phyloP scores from a whole-genome alignment of 805 yeast genomes.

The Starmerella apis region DNA sequence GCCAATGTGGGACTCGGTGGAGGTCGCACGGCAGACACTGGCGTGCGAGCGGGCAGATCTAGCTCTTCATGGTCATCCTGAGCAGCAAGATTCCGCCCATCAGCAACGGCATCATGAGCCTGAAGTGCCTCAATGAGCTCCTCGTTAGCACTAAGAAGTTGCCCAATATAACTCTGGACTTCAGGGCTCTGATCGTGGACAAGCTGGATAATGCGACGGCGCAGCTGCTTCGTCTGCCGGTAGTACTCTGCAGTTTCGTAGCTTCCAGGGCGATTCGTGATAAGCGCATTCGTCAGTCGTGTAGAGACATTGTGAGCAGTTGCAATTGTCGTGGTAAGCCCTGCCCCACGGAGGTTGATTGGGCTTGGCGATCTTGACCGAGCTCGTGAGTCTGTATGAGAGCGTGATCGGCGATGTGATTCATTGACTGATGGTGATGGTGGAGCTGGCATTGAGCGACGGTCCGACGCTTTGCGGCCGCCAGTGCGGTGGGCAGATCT shows the following conservation, averaged over 20 bases:
- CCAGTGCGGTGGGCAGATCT: neutral
- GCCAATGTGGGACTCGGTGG: slow-evolving; percentile 22
- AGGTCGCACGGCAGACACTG: slow-evolving; percentile 21
- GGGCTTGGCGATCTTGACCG: slow-evolving; percentile 22
- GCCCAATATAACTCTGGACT: slow-evolving; percentile 60
- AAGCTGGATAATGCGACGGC: slow-evolving; percentile 71
- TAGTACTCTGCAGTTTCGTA: slow-evolving; percentile 53
- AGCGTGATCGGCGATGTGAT: neutral
- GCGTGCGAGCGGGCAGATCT: slow-evolving; percentile 30
- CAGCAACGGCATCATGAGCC: slow-evolving; percentile 44
- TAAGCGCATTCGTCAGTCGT: slow-evolving; percentile 50
- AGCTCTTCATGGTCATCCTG: slow-evolving; percentile 32
- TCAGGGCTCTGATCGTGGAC: slow-evolving; percentile 77
- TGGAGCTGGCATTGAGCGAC: neutral
- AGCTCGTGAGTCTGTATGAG: neutral
- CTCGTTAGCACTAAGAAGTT: slow-evolving; percentile 80
- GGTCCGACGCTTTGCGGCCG: neutral
- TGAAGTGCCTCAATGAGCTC: slow-evolving; percentile 68
- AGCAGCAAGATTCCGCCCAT: slow-evolving; percentile 9
- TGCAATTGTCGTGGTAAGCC: slow-evolving; percentile 24
- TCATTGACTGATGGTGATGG: neutral
- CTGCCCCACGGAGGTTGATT: slow-evolving; percentile 23
- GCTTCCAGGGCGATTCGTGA: slow-evolving; percentile 41
- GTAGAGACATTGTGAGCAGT: slow-evolving; percentile 60
- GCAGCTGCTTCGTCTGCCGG: slow-evolving; percentile 58